These are phyloP conservation scores for Arthrinium puccinioides DNA, from an alignment of 2,329 filamentous ascomycete species.

Conservation along the genomic window DNA sequence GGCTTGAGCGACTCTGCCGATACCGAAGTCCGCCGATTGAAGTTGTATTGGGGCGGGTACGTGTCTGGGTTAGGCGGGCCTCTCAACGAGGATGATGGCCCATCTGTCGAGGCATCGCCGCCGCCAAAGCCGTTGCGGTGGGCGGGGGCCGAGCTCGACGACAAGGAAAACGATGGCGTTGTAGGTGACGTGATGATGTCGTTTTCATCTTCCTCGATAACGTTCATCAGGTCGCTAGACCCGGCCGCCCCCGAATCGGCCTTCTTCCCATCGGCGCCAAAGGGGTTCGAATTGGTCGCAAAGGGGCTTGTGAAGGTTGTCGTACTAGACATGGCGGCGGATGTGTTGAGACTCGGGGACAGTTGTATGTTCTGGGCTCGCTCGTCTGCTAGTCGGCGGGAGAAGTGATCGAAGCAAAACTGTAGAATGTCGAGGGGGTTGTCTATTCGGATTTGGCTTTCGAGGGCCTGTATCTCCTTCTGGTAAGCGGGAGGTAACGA, in stretches of 20 bases:
- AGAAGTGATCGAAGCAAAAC: slow-evolving; percentile 64
- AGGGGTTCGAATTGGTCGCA: slow-evolving; percentile 64
- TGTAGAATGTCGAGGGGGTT: slow-evolving; percentile 59
- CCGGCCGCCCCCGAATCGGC: slow-evolving; percentile 33
- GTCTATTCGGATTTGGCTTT: slow-evolving; percentile 50
- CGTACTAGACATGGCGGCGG: slow-evolving; percentile 66
- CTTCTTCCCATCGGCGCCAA: slow-evolving; percentile 47
- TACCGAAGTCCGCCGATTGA: slow-evolving; percentile 88
- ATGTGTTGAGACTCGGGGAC: slow-evolving; percentile 4
- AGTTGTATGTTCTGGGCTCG: slow-evolving; percentile 40
- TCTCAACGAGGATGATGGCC: slow-evolving; percentile 37
- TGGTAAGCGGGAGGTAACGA: slow-evolving; percentile 48
- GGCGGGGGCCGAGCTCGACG: slow-evolving; percentile 32
- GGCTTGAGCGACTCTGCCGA: slow-evolving; percentile 96
- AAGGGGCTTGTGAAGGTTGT: slow-evolving; percentile 70
- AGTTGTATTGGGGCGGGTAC: slow-evolving; percentile 89
- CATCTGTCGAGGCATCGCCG: slow-evolving; percentile 37
- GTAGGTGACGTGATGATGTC: slow-evolving; percentile 72
- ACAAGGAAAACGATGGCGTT: slow-evolving; percentile 47
- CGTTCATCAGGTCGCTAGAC: slow-evolving; percentile 37
- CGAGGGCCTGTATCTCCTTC: slow-evolving; percentile 56
- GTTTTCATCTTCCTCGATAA: slow-evolving; percentile 79
- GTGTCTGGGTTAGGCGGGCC: slow-evolving; percentile 53
- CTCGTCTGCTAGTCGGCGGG: slow-evolving; percentile 57
- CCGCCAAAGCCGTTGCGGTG: slow-evolving; percentile 49